Percentiles rank a stretch among this genome's conserved stretches.
phyloP scores from a whole-genome alignment of 2,329 filamentous ascomycete species.

The Apiospora marii region DNA sequence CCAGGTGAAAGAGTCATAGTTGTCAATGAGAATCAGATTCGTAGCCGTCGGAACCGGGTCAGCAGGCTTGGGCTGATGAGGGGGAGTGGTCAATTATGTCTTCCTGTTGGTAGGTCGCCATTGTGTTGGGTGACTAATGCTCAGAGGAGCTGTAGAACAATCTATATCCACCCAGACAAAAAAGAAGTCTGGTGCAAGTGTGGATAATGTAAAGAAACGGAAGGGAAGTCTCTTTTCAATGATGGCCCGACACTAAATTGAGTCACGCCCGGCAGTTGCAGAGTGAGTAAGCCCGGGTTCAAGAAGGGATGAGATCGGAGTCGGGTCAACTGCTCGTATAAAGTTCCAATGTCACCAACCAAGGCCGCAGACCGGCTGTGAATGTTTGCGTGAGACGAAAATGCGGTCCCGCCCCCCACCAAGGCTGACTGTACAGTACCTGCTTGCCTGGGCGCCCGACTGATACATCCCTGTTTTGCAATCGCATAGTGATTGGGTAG shows the following conservation, averaged over 20 bases:
- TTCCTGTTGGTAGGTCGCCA: constrained; percentile 50
- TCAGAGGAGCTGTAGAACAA: neutral
- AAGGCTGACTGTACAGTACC: neutral
- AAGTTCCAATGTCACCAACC: neutral
- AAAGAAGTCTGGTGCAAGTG: neutral
- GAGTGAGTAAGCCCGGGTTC: neutral
- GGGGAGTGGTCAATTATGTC: constrained; percentile 82
- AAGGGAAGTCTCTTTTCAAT: neutral
- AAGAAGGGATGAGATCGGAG: constrained; percentile 7
- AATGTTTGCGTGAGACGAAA: constrained; percentile 14
- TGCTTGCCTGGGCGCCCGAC: neutral
- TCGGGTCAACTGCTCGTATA: neutral
- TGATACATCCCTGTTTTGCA: neutral
- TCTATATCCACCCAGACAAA: neutral
- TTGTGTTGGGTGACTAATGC: constrained; percentile 36
- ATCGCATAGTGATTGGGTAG: neutral
- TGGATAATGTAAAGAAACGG: neutral
- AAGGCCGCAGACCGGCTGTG: constrained; percentile 14
- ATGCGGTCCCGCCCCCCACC: constrained; percentile 17
- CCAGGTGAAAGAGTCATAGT: constrained; percentile 99
- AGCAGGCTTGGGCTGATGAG: constrained; percentile 78
- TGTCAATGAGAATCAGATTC: constrained; percentile 95
- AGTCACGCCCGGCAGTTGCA: neutral
- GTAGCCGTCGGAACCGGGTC: constrained; percentile 79
- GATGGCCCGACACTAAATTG: neutral